Base-by-base conservation (phyloP, 139 green algal species). In the Picochlorum sp. region DNA sequence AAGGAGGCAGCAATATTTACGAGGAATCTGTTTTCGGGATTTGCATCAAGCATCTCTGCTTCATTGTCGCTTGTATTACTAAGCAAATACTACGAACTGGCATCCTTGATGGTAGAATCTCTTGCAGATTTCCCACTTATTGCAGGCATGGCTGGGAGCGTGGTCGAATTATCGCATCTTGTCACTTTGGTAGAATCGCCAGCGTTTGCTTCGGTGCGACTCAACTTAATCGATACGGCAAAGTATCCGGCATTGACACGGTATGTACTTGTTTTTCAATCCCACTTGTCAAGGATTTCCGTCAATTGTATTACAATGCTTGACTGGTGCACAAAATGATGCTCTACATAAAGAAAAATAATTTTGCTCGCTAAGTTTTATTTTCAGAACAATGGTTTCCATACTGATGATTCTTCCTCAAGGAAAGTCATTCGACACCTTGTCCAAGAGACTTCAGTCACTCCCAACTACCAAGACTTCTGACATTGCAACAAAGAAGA, bases 341-440 rank as follows among this genome's bases (percentile, higher is more conserved):
- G n/a, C n/a, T n/a, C n/a, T n/a, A n/a, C n/a, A n/a, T n/a, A n/a
- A n/a, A n/a, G n/a, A n/a, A n/a, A n/a, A n/a, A n/a, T n/a, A n/a
- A n/a, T n/a, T n/a, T n/a, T n/a, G n/a, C n/a, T n/a, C n/a, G n/a
- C n/a, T n/a, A n/a, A n/a, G n/a, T n/a, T n/a, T n/a, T n/a, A n/a
- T n/a, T n/a, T n/a, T n/a, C n/a, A n/a, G n/a, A 3, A 73, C 80
- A 3, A 64, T 96, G 64, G 89, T 96, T 67, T 81, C 75, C 5
- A 67, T 98, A 52, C 81, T 98, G n/a, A 90, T 91, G 82, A 79
- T 98, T 57, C 78, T 98, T 35, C 91, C 91, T 12, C 91, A 98
- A 74, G 86, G 79, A 28, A 82, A 88, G 28, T 91, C 91, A 1
- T 97, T 94, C 67, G 72, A 78, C 26, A 85, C 75, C 36, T 74